Percentiles rank a stretch among this genome's conserved stretches.
These are phyloP conservation scores for Calonectria crousiana DNA, from an alignment of 2,329 filamentous ascomycete genomes.

Conservation along the genomic window DNA sequence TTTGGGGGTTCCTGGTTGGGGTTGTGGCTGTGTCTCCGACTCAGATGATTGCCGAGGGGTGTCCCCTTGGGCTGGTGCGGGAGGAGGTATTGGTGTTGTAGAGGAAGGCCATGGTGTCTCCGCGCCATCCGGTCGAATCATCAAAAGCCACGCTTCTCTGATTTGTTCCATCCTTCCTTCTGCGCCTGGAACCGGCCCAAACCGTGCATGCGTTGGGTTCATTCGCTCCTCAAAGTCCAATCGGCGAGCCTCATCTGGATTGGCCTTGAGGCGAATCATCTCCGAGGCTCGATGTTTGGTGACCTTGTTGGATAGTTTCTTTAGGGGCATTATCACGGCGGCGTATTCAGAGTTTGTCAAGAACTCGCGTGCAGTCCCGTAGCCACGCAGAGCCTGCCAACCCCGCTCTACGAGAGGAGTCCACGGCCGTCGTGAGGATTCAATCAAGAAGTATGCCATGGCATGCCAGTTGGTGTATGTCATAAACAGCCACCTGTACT, in stretches of 20 bases:
- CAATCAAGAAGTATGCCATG: constrained; percentile 62
- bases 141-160: constrained; percentile 63
- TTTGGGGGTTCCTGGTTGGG: constrained; percentile 34
- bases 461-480: constrained; percentile 66
- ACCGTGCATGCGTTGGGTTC: constrained; percentile 58
- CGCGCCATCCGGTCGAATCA: constrained; percentile 55
- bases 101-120: constrained; percentile 28
- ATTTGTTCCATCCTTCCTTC: constrained; percentile 60
- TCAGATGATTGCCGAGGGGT: not conserved
- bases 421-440: constrained; percentile 61
- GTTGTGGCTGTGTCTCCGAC: constrained; percentile 10
- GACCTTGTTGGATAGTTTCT: constrained; percentile 66
- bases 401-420: constrained; percentile 63
- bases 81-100: constrained; percentile 20
- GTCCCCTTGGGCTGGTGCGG: not conserved
- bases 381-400: constrained; percentile 60
- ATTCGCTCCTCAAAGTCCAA: constrained; percentile 63
- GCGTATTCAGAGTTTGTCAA: constrained; percentile 59
- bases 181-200: constrained; percentile 61
- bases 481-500: constrained; percentile 63
- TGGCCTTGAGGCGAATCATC: constrained; percentile 59
- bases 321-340: constrained; percentile 66
- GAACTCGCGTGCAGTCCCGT: constrained; percentile 55
- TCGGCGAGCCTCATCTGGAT: constrained; percentile 62
- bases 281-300: constrained; percentile 64